Conservation (phyloP, 345 rosid genomes). For the Cochlearia excelsa region DNA sequence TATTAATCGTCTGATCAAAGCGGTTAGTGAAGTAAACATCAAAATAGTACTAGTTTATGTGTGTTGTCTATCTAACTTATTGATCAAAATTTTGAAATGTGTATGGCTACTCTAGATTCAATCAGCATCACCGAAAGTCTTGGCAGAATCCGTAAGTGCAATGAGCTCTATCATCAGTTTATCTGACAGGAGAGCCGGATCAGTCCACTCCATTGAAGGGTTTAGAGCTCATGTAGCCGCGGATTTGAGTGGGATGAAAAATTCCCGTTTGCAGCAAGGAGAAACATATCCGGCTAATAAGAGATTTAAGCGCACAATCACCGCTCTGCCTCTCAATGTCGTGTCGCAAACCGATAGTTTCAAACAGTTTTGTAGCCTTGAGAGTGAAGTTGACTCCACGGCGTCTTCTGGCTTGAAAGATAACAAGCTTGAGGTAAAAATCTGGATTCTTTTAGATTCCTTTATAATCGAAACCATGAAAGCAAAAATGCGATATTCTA, state of each 20-base stretch:
- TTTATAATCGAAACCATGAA: not conserved
- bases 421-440: slow-evolving; percentile 59
- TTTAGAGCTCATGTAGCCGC: slow-evolving; percentile 73
- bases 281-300: slow-evolving; percentile 50
- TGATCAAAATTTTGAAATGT: slow-evolving; percentile 4
- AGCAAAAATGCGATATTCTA: not conserved
- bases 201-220: slow-evolving; percentile 66
- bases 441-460: not conserved
- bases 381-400: slow-evolving; percentile 68
- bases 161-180: slow-evolving; percentile 70
- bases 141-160: slow-evolving; percentile 64
- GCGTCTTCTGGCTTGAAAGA: slow-evolving; percentile 61
- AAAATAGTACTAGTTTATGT: too few relatives aligned
- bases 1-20: slow-evolving; percentile 70
- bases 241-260: slow-evolving; percentile 73
- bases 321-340: slow-evolving; percentile 58
- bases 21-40: slow-evolving; percentile 44
- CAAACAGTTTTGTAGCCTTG: slow-evolving; percentile 55
- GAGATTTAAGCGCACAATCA: slow-evolving; percentile 64
- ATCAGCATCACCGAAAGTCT: slow-evolving; percentile 51
- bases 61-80: slow-evolving; percentile 8
- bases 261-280: slow-evolving; percentile 58
- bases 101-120: slow-evolving; percentile 45
- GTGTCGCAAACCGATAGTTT: slow-evolving; percentile 55
- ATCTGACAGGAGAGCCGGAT: slow-evolving; percentile 69